Evolutionary conservation across 139 green algal genomes (phyloP), one percentile per base, ranked within the genome.

Genomic region (Edaphochlamys debaryana): DNA sequence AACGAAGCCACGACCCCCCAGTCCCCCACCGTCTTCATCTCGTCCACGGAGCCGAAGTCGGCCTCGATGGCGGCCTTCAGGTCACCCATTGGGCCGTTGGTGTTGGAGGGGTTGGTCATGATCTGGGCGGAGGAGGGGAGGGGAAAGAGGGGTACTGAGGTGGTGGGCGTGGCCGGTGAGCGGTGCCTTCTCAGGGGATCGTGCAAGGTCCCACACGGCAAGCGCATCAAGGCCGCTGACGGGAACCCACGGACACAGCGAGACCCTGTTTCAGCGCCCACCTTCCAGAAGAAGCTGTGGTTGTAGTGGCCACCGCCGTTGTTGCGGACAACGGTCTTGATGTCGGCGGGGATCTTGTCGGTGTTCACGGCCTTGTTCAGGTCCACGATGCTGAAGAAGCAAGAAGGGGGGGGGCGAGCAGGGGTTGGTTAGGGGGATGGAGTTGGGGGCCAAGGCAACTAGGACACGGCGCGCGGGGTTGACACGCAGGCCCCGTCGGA

Each of bases 1-100:
- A n/a, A n/a, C n/a, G n/a, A n/a, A n/a, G n/a, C n/a, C n/a, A n/a
- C n/a, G n/a, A n/a, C n/a, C n/a, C n/a, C n/a, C n/a, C n/a, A n/a
- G n/a, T n/a, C n/a, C n/a, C 45, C 45, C 45, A 54, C 45, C 45
- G 68, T 81, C 87, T 96, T 95, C 79, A 97, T 89, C 79, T 92
- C 90, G 74, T 98, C 94, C 29, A 95, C 32, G 66, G 82, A 92
- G 75, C 93, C 93, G 69, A 96, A 94, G 27, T 74, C 52, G 3
- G 64, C 56, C 63, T 97, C 93, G 63, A 98, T 95, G 48, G 90
- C 92, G 11, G 86, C 84, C 85, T 89, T 89, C 22, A 87, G 48
- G 17, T 83, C 79, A 32, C 64, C 79, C 4, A 48, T 77, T 34
- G 85, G 79, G 37, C 85, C 85, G 73, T 87, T 89, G 72, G 67